A percentile compares a stretch with the other conserved stretches of the same genome.
Conservation (phyloP, 306 rosid species). For the Potentilla sterilis region DNA sequence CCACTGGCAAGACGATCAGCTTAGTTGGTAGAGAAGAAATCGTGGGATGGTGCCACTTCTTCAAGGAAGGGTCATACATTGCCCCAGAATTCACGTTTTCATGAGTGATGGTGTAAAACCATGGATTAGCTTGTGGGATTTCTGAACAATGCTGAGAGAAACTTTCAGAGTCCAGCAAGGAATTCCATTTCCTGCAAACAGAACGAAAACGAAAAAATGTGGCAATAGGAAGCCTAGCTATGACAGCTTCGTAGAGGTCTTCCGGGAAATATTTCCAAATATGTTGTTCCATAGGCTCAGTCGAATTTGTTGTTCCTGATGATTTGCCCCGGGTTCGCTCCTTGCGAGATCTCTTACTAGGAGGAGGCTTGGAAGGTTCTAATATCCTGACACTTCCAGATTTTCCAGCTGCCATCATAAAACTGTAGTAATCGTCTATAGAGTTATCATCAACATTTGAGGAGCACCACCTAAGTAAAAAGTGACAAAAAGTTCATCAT, state of each 20-base stretch:
- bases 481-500: slow-evolving; percentile 22
- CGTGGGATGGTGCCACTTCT: slow-evolving; percentile 84
- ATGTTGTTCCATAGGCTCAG: slow-evolving; percentile 66
- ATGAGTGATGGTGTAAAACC: slow-evolving; percentile 80
- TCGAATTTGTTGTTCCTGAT: slow-evolving; percentile 36
- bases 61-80: slow-evolving; percentile 80
- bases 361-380: slow-evolving; percentile 64
- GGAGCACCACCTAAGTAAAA: slow-evolving; percentile 58
- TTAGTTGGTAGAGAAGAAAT: slow-evolving; percentile 53
- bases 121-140: slow-evolving; percentile 60
- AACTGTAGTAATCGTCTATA: slow-evolving; percentile 59
- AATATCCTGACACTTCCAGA: slow-evolving; percentile 46
- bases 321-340: slow-evolving; percentile 54
- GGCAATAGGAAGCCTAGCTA: slow-evolving; percentile 82
- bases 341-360: slow-evolving; percentile 56
- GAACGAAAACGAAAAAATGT: slow-evolving; percentile 75
- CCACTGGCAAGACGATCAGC: slow-evolving; percentile 64
- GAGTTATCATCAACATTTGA: slow-evolving; percentile 57
- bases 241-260: slow-evolving; percentile 77
- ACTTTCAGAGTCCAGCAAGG: slow-evolving; percentile 65
- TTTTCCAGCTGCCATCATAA: slow-evolving; percentile 68
- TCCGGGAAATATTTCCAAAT: slow-evolving; percentile 89
- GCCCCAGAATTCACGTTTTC: slow-evolving; percentile 73
- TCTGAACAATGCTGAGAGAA: slow-evolving; percentile 65
- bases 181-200: slow-evolving; percentile 80